A percentile compares a stretch with the other conserved stretches of the same genome.
Conservation (phyloP, 495 filamentous ascomycete species). For the Annulohypoxylon nitens region DNA sequence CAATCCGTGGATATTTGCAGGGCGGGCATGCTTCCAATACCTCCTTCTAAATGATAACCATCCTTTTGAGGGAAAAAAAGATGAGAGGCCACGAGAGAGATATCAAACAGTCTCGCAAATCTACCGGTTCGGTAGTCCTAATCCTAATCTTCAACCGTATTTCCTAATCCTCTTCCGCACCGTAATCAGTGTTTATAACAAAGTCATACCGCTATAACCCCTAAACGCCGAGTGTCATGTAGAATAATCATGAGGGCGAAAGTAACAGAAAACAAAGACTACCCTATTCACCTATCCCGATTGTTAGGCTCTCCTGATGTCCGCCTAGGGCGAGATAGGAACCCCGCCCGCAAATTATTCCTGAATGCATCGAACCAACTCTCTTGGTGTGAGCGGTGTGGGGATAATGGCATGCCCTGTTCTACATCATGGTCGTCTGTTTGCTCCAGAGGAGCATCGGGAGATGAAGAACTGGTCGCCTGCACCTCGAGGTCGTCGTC, state of each 20-base stretch:
- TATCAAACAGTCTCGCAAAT: conserved; percentile 17
- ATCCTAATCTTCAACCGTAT: conserved; percentile 27
- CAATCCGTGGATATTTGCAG: conserved; percentile 24
- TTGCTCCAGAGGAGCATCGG: conserved; percentile 34
- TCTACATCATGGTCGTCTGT: conserved; percentile 48
- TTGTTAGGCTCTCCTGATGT: conserved; percentile 28
- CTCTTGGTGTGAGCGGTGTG: conserved; percentile 37
- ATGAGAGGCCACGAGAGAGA: conserved; percentile 4
- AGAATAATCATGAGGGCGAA: conserved; percentile 23
- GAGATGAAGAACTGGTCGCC: conserved; percentile 41
- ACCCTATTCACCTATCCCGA: conserved; percentile 34
- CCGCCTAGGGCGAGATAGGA: conserved; percentile 37
- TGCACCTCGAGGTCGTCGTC: conserved; percentile 52
- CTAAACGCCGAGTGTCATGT: conserved; percentile 39
- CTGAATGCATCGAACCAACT: conserved; percentile 44
- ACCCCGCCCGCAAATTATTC: conserved; percentile 39
- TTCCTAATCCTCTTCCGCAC: conserved; percentile 35
- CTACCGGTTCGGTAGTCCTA: conserved; percentile 11
- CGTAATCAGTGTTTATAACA: conserved; percentile 39
- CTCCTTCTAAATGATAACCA: conserved; percentile 10
- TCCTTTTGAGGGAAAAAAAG: not conserved
- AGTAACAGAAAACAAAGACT: not conserved
- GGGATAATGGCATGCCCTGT: conserved; percentile 41
- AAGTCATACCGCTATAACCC: conserved; percentile 41
- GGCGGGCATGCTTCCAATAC: conserved; percentile 22